Base-by-base conservation (phyloP, 352 stramenopile genomes). In the Phytopythium montanum region DNA sequence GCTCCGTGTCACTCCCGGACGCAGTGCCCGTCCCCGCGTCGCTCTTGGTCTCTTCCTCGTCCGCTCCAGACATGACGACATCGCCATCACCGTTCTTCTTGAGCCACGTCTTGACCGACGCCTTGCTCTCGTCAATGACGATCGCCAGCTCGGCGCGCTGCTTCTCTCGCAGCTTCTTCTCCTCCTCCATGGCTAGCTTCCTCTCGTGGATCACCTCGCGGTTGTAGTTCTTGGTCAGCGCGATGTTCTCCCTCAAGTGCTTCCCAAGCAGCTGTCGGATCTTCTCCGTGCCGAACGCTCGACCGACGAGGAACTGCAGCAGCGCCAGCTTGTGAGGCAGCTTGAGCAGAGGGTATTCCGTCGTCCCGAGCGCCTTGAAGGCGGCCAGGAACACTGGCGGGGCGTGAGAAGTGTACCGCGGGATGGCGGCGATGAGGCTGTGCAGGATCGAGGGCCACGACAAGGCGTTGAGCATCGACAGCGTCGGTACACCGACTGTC, bases 121-220 rank as follows among this genome's bases (percentile, higher is more conserved):
- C 62, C 54, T 95, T 94, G 60, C 66, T 69, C 25, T 82, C 68
- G 12, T 88, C 74, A 1, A 70, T 54, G 12, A 89, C 54, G 2
- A 66, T 67, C 1, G 79, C 74, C 1, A 90, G 72, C 39, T 95
- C 85, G 5, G 73, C 59, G 7, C 75, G 69, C 56, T 95, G 85
- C 42, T 89, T 88, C 59, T 93, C 84, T 7, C 81, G 72, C 33
- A 92, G 54, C 46, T 83, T 88, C 62, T 92, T 95, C 41, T 95
- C 85, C 33, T 95, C 86, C 56, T 94, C 86, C 3, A 87, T 50
- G 0, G 77, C 79, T 2, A 81, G 59, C 42, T 88, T 90, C 21
- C 70, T 70, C 42, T 95, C 84, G 18, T 84, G 66, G 28, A 94
- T 57, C 19, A 88, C 69, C 0, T 70, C 64, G 23, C 82, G 82